Evolutionary conservation across 441 rosid genomes (phyloP).

Genomic region (Heliophila coronopifolia): DNA sequence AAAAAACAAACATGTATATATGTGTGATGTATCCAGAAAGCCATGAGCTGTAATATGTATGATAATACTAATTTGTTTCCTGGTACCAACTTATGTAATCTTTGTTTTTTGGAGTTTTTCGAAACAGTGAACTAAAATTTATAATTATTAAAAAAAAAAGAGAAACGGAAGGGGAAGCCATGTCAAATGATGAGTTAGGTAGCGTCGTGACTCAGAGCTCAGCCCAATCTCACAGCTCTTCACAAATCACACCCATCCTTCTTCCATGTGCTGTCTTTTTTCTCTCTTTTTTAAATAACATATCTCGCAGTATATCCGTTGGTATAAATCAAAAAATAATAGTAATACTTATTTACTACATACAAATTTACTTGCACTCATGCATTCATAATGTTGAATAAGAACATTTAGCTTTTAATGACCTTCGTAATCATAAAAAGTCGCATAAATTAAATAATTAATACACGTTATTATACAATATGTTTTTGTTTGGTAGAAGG

Average conservation of each 20-base stretch:
- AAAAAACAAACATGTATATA: background rate
- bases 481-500: conserved; percentile 16
- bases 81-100: conserved; percentile 30
- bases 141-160: background rate
- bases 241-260: conserved; percentile 32
- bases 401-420: conserved; percentile 7
- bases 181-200: conserved; percentile 33
- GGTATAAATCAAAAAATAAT: too few species aligned
- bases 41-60: conserved; percentile 16
- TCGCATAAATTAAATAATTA: too few species aligned
- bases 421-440: conserved; percentile 15
- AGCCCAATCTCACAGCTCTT: conserved; percentile 25
- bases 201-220: conserved; percentile 30
- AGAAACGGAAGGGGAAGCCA: conserved; percentile 25
- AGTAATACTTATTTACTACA: too few species aligned
- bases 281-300: background rate
- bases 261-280: conserved; percentile 21
- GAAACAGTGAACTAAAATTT: background rate
- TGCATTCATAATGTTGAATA: conserved; percentile 14
- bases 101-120: conserved; percentile 15
- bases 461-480: too few species aligned
- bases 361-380: too few species aligned
- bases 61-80: conserved; percentile 18
- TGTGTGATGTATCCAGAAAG: conserved; percentile 21
- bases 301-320: background rate